phyloP scores from a whole-genome alignment of 2,329 filamentous ascomycete genomes.

The Didymosphaeria variabile region DNA sequence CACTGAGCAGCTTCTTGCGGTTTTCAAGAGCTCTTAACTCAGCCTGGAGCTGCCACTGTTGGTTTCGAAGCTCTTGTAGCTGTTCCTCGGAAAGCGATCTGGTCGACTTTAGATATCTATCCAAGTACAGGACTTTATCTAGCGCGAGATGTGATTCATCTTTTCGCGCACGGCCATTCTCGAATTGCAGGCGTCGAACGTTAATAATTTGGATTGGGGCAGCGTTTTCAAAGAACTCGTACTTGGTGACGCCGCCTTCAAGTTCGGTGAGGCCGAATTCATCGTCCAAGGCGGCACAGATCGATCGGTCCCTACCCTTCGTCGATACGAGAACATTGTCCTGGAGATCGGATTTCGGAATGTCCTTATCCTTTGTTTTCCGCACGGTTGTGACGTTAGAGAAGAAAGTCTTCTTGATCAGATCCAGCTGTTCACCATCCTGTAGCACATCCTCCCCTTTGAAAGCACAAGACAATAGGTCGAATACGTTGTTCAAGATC shows the following conservation, averaged over 20 bases:
- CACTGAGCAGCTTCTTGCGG: constrained; percentile 53
- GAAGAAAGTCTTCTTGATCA: constrained; percentile 66
- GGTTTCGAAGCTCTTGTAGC: constrained; percentile 70
- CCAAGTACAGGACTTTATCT: constrained; percentile 83
- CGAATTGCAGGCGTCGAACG: constrained; percentile 82
- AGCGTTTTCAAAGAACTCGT: constrained; percentile 62
- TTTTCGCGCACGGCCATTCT: constrained; percentile 62
- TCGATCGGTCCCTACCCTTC: constrained; percentile 66
- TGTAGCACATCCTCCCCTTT: constrained; percentile 71
- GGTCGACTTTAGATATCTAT: constrained; percentile 72
- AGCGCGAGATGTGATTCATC: constrained; percentile 73
- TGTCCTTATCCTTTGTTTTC: constrained; percentile 50
- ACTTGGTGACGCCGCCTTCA: constrained; percentile 47
- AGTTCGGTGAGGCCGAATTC: constrained; percentile 84
- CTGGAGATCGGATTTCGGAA: constrained; percentile 63
- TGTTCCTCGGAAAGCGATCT: constrained; percentile 44
- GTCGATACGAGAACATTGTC: constrained; percentile 71
- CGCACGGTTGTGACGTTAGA: constrained; percentile 58
- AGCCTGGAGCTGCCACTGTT: constrained; percentile 78
- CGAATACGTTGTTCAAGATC: constrained; percentile 91
- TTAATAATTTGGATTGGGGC: constrained; percentile 90
- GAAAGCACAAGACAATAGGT: constrained; percentile 90
- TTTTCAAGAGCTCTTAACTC: constrained; percentile 66
- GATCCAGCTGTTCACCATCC: constrained; percentile 80
- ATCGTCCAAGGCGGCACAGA: constrained; percentile 86